Conservation (phyloP, 1,139 yeast genomes). For the Blastobotrys aristatus region DNA sequence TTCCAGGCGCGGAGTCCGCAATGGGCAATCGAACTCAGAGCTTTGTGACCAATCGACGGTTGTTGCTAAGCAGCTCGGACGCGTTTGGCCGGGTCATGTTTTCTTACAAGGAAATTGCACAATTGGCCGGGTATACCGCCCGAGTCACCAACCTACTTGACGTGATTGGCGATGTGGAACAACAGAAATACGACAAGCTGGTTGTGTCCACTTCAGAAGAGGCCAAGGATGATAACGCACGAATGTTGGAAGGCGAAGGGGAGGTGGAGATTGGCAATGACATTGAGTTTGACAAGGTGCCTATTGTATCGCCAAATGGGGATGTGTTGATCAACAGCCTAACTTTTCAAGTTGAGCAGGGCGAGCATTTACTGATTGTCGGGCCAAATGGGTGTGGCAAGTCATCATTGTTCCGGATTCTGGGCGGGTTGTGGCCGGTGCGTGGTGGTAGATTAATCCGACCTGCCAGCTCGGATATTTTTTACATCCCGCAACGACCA, state of each 20-base stretch:
- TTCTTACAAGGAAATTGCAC: slow-evolving; percentile 78
- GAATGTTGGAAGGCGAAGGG: slow-evolving; percentile 23
- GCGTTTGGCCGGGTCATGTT: slow-evolving; percentile 85
- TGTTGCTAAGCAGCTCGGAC: slow-evolving; percentile 79
- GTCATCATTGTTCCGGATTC: slow-evolving; percentile 80
- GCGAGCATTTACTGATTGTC: slow-evolving; percentile 81
- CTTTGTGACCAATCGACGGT: slow-evolving; percentile 85
- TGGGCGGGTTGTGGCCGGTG: slow-evolving; percentile 94
- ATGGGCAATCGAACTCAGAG: slow-evolving; percentile 40
- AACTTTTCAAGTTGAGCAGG: slow-evolving; percentile 67
- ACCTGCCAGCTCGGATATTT: slow-evolving; percentile 66
- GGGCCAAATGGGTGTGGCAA: slow-evolving; percentile 98
- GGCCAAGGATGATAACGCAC: slow-evolving; percentile 19
- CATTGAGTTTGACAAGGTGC: slow-evolving; percentile 67
- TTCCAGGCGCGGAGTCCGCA: slow-evolving; percentile 40
- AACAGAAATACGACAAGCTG: slow-evolving; percentile 31
- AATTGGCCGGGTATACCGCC: slow-evolving; percentile 76
- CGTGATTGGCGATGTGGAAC: slow-evolving; percentile 51
- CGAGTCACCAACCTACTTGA: slow-evolving; percentile 70
- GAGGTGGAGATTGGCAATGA: slow-evolving; percentile 49
- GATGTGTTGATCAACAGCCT: slow-evolving; percentile 65
- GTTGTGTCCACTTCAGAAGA: slow-evolving; percentile 26
- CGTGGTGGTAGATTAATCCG: slow-evolving; percentile 53
- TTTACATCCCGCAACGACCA: slow-evolving; percentile 90
- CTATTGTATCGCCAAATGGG: slow-evolving; percentile 78